Evolutionary conservation across 2,329 filamentous ascomycete genomes (phyloP), one percentile per base, ranked within the genome.

Genomic region (Tolypocladium endophyticum): DNA sequence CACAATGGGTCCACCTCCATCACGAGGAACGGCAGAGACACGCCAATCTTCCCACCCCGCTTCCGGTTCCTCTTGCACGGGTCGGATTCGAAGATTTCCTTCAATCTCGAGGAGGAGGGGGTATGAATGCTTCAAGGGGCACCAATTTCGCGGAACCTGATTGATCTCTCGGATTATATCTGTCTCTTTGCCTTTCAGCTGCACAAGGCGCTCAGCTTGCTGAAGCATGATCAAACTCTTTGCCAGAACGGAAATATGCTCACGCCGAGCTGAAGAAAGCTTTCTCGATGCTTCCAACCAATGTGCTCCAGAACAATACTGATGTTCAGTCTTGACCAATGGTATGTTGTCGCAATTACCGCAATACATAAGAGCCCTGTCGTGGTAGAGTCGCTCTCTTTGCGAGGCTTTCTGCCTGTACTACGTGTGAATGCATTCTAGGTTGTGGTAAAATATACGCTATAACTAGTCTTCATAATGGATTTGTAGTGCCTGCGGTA

Each of bases 401-500:
- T 33, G 3, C 6, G 6, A 2, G 47, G 47, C 18, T 8, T 30
- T 4, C 47, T 52, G 6, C 47, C 47, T 20, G 12, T 16, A 18
- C 7, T 25, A 9, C 23, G 16, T 1, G 12, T 50, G 14, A 50
- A 12, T 3, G 16, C 3, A 16, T 16, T 33, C 25, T 28, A 20
- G 14, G 5, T 20, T 20, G 1, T 52, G 25, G 8, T 23, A 23
- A 56, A 56, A 41, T 33, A 14, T 8, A n/a, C n/a, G n/a, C n/a
- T n/a, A n/a, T n/a, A n/a, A n/a, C n/a, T n/a, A n/a, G n/a, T n/a
- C n/a, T n/a, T 95, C 38, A 84, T 86, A 74, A 97, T 97, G 64
- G 89, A 94, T 69, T 94, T 90, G 75, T 97, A 97, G 74, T 97
- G 94, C 71, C 92, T 93, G 64, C 86, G 81, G 70, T 93, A 86